These are phyloP conservation scores for Saccharomycopsis microspora DNA, from an alignment of 805 yeast species.

Conservation along the genomic window DNA sequence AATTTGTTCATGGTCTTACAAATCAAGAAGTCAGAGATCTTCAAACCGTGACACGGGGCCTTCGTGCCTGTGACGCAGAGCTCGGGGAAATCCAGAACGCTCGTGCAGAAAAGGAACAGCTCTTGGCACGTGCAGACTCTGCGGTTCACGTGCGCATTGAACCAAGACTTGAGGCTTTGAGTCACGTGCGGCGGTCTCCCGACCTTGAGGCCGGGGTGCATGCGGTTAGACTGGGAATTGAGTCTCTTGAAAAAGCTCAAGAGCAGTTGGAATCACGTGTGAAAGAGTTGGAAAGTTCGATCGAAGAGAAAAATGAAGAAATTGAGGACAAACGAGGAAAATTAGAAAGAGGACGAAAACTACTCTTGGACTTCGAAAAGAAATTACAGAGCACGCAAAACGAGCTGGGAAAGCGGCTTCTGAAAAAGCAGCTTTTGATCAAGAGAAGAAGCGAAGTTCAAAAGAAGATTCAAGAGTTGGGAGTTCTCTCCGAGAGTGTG, in stretches of 20 bases:
- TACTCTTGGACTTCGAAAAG: background rate
- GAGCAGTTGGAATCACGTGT: slow-evolving; percentile 20
- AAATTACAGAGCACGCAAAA: background rate
- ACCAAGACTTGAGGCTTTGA: too few relatives aligned
- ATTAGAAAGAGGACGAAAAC: slow-evolving; percentile 32
- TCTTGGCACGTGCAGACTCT: too few relatives aligned
- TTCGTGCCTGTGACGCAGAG: too few relatives aligned
- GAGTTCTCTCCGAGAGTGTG: slow-evolving; percentile 84
- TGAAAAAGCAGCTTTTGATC: slow-evolving; percentile 47
- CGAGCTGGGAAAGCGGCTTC: slow-evolving; percentile 37
- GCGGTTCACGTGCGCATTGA: too few relatives aligned
- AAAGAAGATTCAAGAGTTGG: slow-evolving; percentile 66
- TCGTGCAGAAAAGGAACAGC: too few relatives aligned
- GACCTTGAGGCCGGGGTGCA: too few relatives aligned
- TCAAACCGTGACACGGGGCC: slow-evolving; percentile 18
- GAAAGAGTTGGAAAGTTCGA: slow-evolving; percentile 18
- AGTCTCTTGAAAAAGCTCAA: slow-evolving; percentile 19
- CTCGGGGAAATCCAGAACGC: too few relatives aligned
- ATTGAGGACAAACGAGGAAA: slow-evolving; percentile 38
- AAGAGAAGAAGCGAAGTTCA: slow-evolving; percentile 62
- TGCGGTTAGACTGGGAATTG: too few relatives aligned
- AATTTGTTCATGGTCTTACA: slow-evolving; percentile 43
- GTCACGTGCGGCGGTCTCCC: too few relatives aligned
- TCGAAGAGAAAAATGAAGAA: slow-evolving; percentile 13
- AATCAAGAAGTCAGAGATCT: slow-evolving; percentile 36